A percentile compares a stretch with the other conserved stretches of the same genome.
Conservation (phyloP, 148 eudicot species). For the Arctostaphylos glauca region DNA sequence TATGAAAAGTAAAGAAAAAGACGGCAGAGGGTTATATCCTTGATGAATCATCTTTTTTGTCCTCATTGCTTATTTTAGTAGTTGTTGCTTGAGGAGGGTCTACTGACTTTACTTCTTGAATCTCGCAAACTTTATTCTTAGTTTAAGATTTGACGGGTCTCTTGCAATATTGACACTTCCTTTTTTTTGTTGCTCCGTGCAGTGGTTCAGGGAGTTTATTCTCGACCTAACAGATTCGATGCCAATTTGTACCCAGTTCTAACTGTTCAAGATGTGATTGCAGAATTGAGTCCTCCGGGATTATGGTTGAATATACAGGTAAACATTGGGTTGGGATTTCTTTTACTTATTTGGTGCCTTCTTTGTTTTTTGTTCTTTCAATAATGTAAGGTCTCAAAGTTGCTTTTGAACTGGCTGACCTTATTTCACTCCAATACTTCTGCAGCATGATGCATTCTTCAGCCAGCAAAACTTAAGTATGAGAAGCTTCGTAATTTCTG, state of each 20-base stretch:
- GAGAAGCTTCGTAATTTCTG: slow-evolving; percentile 53
- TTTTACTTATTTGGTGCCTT: not conserved
- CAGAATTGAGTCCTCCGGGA: slow-evolving; percentile 39
- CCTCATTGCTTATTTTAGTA: not conserved
- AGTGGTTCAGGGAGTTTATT: slow-evolving; percentile 57
- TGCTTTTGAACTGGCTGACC: not conserved
- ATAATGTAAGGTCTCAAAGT: not conserved
- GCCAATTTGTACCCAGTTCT: slow-evolving; percentile 31
- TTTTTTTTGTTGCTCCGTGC: slow-evolving; percentile 2
- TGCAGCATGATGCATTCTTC: slow-evolving; percentile 73
- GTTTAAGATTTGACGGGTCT: not conserved
- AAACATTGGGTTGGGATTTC: slow-evolving; percentile 11
- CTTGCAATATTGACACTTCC: not conserved
- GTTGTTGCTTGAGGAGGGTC: not conserved
- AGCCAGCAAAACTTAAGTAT: slow-evolving; percentile 62
- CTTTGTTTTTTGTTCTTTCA: not conserved
- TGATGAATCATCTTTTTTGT: not conserved
- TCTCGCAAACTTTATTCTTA: not conserved
- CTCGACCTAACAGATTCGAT: slow-evolving; percentile 52
- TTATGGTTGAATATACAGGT: slow-evolving; percentile 83
- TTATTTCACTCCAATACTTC: slow-evolving; percentile 9
- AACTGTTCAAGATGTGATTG: slow-evolving; percentile 44
- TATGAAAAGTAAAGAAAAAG: not conserved
- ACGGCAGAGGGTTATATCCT: not conserved
- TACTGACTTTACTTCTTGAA: not conserved